phyloP scores from a whole-genome alignment of 768 basidiomycete genomes.

The Paxillus rubicundulus region DNA sequence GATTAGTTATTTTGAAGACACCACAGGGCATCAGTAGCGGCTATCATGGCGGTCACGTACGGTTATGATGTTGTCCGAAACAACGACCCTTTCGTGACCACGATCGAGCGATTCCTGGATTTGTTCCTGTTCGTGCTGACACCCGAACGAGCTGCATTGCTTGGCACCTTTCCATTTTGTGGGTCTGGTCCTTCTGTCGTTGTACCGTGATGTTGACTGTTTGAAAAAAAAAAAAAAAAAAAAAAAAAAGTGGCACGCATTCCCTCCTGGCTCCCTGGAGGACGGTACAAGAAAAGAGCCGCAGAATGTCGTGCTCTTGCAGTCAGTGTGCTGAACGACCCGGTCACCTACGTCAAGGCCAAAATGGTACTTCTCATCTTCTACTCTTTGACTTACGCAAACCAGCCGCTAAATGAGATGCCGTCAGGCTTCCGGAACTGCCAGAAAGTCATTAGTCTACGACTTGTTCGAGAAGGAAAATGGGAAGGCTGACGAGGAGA shows the following conservation, averaged over 20 bases:
- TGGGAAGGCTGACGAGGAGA: constrained; percentile 1
- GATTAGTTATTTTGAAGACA: neutral
- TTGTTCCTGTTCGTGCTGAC: constrained; percentile 17
- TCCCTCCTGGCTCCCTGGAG: constrained; percentile 36
- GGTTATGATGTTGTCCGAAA: constrained; percentile 24
- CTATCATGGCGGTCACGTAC: constrained; percentile 25
- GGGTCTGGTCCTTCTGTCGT: constrained; percentile 1
- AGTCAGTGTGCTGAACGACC: constrained; percentile 17
- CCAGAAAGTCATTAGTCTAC: constrained; percentile 22
- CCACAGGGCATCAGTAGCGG: constrained; percentile 20
- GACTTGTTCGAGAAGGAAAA: constrained; percentile 10
- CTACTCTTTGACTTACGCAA: neutral
- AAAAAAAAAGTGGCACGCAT: constrained; percentile 26
- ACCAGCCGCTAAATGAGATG: neutral
- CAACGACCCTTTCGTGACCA: constrained; percentile 27
- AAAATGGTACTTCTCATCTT: constrained; percentile 17
- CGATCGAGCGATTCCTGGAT: constrained; percentile 6
- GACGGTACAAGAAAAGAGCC: constrained; percentile 21
- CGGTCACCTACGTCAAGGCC: constrained; percentile 20
- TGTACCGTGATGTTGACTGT: neutral
- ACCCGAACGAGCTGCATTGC: constrained; percentile 23
- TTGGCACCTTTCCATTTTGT: constrained; percentile 27
- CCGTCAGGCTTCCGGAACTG: constrained; percentile 18
- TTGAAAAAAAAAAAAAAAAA: too few relatives aligned
- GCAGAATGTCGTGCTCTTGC: constrained; percentile 21